Base-by-base conservation (phyloP, 805 yeast species). In the Candida palmyrensis region DNA sequence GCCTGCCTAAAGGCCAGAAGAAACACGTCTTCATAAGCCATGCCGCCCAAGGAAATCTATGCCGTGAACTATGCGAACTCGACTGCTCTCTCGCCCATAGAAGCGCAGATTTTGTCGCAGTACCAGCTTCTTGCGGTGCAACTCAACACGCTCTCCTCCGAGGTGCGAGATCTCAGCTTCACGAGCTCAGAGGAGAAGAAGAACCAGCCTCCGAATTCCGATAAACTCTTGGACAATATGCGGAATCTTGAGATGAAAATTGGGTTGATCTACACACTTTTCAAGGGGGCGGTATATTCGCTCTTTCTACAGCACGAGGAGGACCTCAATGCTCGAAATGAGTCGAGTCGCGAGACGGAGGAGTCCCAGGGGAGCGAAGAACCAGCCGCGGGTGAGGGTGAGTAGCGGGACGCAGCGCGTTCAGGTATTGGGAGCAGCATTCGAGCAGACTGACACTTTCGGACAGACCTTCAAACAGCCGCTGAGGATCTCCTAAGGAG, bases 271-370 rank as follows among this genome's bases (percentile, higher is more conserved):
- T 77, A 77, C 32, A 80, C 87, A 1, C 52, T 79, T 27, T 70
- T 82, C 54, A 77, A 79, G 42, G 80, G 83, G 4, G 81, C 87
- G 3, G 85, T 82, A 3, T 82, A 82, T 48, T 73, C 80, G 12
- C 58, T 81, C 32, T 72, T 77, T 36, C 49, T 77, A 25, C 79
- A 77, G 43, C 68, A 69, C 41, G 75, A 65, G 39, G 48, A 38
- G 27, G 48, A 37, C 23, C 29, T 32, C 21, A 36, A 41, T 20
- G 29, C 35, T 13, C 27, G 25, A 18, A 31, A 24, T 16, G 34
- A n/a, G n/a, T n/a, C n/a, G n/a, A 29, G 8, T 29, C 18, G 26
- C 23, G 28, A 28, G 23, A 25, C 12, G 29, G 34, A 16, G 13
- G 6, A 4, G 23, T 12, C 18, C 16, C 30, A 6, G 30, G n/a